Base-by-base conservation (phyloP, 1,284 basidiomycete species). In the Pseudozyma tsukubaensis region DNA sequence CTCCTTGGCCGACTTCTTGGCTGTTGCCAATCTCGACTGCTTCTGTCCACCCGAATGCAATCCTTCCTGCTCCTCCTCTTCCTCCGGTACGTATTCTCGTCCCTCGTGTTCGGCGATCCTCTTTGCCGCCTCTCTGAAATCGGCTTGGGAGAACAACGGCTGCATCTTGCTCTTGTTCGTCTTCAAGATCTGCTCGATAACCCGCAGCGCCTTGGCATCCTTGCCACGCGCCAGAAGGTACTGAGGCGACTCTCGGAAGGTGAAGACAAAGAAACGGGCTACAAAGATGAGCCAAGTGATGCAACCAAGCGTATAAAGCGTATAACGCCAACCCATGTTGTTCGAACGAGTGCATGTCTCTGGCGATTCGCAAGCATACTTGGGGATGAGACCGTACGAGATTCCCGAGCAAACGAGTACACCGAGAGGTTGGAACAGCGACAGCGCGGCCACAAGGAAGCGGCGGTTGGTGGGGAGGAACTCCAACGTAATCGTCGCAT, bases 91-190 rank as follows among this genome's bases (percentile, higher is more conserved):
- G 39, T 54, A 61, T 4, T 50, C 54, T 10, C 59, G 7, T 1
- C 69, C 64, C 13, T 65, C 36, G 53, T 55, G 50, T 13, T 57
- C 68, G 4, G 64, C 67, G 45, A 75, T 64, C 40, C 68, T 56
- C 42, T 52, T 53, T 13, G 86, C 85, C 40, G 86, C 79, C 49
- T 83, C 82, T 5, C 61, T 57, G 62, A 86, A 86, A 59, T 86
- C 83, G 8, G 82, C 83, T 19, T 86, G 70, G 1, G 82, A 84
- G 36, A 87, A 79, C 4, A 77, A 75, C 7, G 85, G 85, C 14
- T 82, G 50, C 52, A 63, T 37, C n/a, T 83, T 70, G 14, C 76
- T 72, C 43, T 63, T 69, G 90, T 47, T 83, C 14, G 77, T 73
- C 36, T 70, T 42, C 12, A 80, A 66, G 49, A 83, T 81, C 40